Evolutionary conservation across 2,329 filamentous ascomycete species (phyloP).

Genomic region (Aphanocladium album): DNA sequence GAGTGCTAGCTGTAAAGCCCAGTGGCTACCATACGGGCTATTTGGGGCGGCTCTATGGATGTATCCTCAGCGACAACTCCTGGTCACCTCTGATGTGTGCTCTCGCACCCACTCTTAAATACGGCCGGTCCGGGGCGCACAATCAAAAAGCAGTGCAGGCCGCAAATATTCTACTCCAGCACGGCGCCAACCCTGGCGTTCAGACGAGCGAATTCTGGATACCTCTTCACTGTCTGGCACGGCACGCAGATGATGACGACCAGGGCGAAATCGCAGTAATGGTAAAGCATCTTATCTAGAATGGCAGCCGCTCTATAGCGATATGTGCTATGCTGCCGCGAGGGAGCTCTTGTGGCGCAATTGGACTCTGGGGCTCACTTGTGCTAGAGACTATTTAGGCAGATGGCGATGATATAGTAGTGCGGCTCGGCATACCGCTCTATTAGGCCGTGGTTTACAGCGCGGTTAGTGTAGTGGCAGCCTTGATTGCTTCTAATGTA

Average conservation of each 20-base stretch:
- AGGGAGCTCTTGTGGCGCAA: neutral
- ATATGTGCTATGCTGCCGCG: neutral
- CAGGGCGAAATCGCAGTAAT: neutral
- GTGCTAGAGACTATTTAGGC: neutral
- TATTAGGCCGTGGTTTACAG: neutral
- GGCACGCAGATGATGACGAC: neutral
- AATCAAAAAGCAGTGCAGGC: slow-evolving; percentile 5
- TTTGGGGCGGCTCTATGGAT: no score
- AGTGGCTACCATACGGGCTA: no score
- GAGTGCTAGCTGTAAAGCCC: no score
- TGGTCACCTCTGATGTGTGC: slow-evolving; percentile 7
- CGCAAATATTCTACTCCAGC: neutral
- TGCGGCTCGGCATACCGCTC: neutral
- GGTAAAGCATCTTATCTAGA: neutral
- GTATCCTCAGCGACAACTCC: neutral
- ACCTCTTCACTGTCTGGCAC: neutral
- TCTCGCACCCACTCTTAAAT: neutral
- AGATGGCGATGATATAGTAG: neutral
- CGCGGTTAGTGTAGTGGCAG: neutral
- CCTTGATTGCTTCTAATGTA: neutral
- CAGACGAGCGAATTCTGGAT: slow-evolving; percentile 3
- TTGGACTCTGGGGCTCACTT: neutral
- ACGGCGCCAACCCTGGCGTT: neutral
- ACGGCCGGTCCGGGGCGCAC: neutral
- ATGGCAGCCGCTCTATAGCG: neutral